Percentiles rank a stretch among this genome's conserved stretches.
phyloP scores from a whole-genome alignment of 2,329 filamentous ascomycete species.

The Aspergillus novoparasiticus region DNA sequence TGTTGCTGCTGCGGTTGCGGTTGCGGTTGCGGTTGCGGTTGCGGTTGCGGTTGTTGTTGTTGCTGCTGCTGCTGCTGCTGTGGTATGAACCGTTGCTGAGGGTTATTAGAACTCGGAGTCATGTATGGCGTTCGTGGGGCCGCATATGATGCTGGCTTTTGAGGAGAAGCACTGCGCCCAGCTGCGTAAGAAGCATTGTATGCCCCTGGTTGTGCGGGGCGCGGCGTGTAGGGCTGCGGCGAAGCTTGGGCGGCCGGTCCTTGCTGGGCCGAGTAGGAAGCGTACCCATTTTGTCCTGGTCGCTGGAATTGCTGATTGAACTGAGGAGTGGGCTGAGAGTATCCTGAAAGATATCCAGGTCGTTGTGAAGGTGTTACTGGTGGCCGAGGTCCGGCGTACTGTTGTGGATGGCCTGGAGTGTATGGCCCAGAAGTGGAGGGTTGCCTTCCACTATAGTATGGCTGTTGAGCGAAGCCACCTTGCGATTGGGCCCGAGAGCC shows the following conservation, averaged over 20 bases:
- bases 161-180: constrained; percentile 35
- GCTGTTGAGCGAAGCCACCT: constrained; percentile 32
- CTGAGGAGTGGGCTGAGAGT: constrained; percentile 35
- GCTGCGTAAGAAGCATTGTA: constrained; percentile 31
- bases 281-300: constrained; percentile 40
- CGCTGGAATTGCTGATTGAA: constrained; percentile 46
- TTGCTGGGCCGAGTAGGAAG: constrained; percentile 33
- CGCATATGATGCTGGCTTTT: constrained; percentile 33
- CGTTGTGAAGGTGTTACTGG: constrained; percentile 41
- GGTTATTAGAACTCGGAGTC: constrained; percentile 31
- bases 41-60: not conserved
- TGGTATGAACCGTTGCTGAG: constrained; percentile 34
- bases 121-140: constrained; percentile 41
- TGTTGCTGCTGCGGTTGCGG: not conserved
- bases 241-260: constrained; percentile 35
- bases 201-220: constrained; percentile 35
- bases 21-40: not conserved
- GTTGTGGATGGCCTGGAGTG: constrained; percentile 34
- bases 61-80: constrained; percentile 15
- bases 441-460: constrained; percentile 35
- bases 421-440: constrained; percentile 35
- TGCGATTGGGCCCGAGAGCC: constrained; percentile 33
- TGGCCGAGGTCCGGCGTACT: constrained; percentile 34
- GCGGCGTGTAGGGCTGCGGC: constrained; percentile 38
- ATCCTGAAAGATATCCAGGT: constrained; percentile 38